Evolutionary conservation across 345 rosid species (phyloP).

Genomic region (Laguncularia racemosa): DNA sequence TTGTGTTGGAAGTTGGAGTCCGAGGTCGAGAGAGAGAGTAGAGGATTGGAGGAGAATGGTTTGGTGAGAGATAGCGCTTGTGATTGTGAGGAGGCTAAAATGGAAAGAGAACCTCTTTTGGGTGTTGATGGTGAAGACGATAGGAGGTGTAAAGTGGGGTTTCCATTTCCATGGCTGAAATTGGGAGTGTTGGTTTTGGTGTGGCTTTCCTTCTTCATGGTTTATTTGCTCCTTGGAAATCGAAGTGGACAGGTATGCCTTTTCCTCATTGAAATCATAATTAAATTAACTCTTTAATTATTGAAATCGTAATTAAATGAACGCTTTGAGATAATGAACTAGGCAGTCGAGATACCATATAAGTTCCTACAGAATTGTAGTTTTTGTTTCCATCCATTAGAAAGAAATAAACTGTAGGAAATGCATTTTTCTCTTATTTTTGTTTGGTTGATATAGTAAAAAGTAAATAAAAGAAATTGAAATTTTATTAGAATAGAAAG

Average conservation of each 20-base stretch:
- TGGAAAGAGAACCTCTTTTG: conserved; percentile 36
- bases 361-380: too few species aligned
- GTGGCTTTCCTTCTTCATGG: conserved; percentile 65
- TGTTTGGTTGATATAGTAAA: too few species aligned
- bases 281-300: too few species aligned
- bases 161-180: conserved; percentile 77
- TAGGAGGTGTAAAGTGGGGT: conserved; percentile 10
- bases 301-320: too few species aligned
- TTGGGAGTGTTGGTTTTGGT: conserved; percentile 50
- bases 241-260: conserved; percentile 48
- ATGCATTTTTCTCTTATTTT: too few species aligned
- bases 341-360: too few species aligned
- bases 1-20: conserved; percentile 59
- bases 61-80: conserved; percentile 4
- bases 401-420: too few species aligned
- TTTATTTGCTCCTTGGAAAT: conserved; percentile 68
- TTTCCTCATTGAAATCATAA: too few species aligned
- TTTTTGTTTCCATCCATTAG: too few species aligned
- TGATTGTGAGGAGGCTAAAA: conserved; percentile 18
- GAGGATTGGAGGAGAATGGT: conserved; percentile 28
- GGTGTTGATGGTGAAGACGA: conserved; percentile 2
- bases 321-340: too few species aligned
- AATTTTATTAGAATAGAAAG: too few species aligned
- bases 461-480: too few species aligned
- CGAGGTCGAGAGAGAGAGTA: conserved; percentile 23